phyloP scores from a whole-genome alignment of 192 early-diverging fungal genomes.

The Powellomyces hirtus region DNA sequence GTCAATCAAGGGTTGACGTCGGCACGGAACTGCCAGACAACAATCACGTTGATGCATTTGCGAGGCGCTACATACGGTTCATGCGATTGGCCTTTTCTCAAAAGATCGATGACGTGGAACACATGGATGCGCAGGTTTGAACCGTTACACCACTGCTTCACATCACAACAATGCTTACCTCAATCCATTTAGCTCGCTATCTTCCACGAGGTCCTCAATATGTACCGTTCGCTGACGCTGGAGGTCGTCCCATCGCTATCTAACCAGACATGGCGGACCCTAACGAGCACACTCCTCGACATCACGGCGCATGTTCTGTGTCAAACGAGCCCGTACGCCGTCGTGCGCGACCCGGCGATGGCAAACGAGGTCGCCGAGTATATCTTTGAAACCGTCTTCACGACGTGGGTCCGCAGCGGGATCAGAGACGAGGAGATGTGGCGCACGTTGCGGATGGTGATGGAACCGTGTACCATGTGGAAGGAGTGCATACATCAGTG shows the following conservation, averaged over 20 bases:
- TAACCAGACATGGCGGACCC: constrained; percentile 46
- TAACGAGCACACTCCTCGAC: constrained; percentile 58
- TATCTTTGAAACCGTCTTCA: constrained; percentile 69
- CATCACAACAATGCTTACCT: too few species aligned
- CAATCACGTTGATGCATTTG: constrained; percentile 50
- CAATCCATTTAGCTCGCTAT: constrained; percentile 39
- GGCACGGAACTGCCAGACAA: neutral
- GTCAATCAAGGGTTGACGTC: neutral
- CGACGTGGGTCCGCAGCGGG: constrained; percentile 63
- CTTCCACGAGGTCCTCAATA: constrained; percentile 67
- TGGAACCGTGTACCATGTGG: constrained; percentile 53
- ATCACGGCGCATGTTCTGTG: constrained; percentile 58
- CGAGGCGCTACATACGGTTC: constrained; percentile 67
- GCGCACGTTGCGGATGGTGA: constrained; percentile 48
- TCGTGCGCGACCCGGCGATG: constrained; percentile 23
- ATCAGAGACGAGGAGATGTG: constrained; percentile 52
- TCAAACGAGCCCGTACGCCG: constrained; percentile 42
- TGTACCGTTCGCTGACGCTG: constrained; percentile 60
- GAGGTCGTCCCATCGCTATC: constrained; percentile 22
- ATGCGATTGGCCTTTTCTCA: constrained; percentile 63
- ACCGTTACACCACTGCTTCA: too few species aligned
- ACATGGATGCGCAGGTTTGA: constrained; percentile 41
- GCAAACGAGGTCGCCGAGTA: constrained; percentile 64
- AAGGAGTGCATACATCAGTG: constrained; percentile 63
- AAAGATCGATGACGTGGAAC: constrained; percentile 46